These are phyloP conservation scores for Pleurotus giganteus DNA, from an alignment of 768 basidiomycete genomes.

Conservation along the genomic window DNA sequence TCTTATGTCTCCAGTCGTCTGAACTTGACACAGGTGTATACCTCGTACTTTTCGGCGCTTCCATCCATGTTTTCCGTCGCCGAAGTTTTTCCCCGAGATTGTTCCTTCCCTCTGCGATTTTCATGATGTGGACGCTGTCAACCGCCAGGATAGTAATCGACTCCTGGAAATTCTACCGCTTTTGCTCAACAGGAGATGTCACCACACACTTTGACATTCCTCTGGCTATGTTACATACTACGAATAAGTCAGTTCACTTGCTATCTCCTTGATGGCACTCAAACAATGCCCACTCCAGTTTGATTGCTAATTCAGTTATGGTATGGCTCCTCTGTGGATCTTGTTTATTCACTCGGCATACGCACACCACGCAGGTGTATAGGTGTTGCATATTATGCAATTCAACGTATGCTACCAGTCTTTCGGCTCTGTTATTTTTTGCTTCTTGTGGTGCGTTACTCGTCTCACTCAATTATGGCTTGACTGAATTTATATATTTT, in stretches of 20 bases:
- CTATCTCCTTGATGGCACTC: not conserved
- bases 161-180: not conserved
- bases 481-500: not conserved
- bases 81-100: not conserved
- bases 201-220: not conserved
- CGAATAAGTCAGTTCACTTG: not conserved
- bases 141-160: not conserved
- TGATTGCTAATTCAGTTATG: not conserved
- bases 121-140: not conserved
- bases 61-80: not conserved
- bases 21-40: not conserved
- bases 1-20: not conserved
- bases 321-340: not conserved
- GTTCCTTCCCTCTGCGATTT: not conserved
- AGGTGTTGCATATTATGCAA: not conserved
- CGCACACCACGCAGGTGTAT: not conserved
- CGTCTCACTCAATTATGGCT: not conserved
- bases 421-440: not conserved
- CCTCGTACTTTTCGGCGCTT: slow-evolving; percentile 1
- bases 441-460: not conserved
- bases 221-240: slow-evolving; percentile 5
- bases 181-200: not conserved
- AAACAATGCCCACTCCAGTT: not conserved
- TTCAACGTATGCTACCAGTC: not conserved
- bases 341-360: not conserved